phyloP scores from a whole-genome alignment of 2,329 filamentous ascomycete genomes.

The Aspergillus pseudoglaucus region DNA sequence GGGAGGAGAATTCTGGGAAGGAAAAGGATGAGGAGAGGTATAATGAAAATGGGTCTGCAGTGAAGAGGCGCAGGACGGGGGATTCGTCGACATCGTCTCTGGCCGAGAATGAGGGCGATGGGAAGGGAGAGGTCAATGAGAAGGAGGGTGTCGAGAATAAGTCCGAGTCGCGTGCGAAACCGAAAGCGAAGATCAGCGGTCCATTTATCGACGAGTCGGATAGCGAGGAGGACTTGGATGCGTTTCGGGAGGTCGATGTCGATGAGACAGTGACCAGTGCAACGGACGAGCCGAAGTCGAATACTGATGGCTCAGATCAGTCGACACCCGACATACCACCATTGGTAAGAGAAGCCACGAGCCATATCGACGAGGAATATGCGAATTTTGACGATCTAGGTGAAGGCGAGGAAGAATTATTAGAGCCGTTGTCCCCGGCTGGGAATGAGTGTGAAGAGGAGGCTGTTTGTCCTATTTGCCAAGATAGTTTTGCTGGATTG shows the following conservation, averaged over 20 bases:
- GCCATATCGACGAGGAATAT: conserved; percentile 41
- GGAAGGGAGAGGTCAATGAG: not conserved
- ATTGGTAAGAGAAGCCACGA: conserved; percentile 47
- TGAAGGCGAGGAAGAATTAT: conserved; percentile 59
- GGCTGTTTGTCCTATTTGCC: conserved; percentile 70
- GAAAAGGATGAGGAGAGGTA: conserved; percentile 20
- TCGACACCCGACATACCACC: conserved; percentile 27
- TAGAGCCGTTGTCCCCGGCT: conserved; percentile 48
- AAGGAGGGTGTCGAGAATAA: conserved; percentile 17
- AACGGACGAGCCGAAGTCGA: conserved; percentile 1
- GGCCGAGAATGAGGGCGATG: not conserved
- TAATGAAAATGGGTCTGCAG: conserved; percentile 25
- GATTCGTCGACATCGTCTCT: not conserved
- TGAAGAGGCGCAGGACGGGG: conserved; percentile 29
- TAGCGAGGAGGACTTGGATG: conserved; percentile 44
- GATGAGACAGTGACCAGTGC: not conserved
- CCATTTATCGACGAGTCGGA: conserved; percentile 45
- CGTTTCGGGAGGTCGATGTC: conserved; percentile 17
- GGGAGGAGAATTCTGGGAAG: conserved; percentile 10
- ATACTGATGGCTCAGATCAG: conserved; percentile 2
- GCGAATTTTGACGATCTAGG: conserved; percentile 55
- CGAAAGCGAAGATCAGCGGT: conserved; percentile 19
- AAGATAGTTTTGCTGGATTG: conserved; percentile 54
- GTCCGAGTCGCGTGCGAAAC: conserved; percentile 1
- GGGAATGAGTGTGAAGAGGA: conserved; percentile 13